Evolutionary conservation across 306 rosid genomes (phyloP), one percentile per base, ranked within the genome.

Genomic region (Prunus mira): DNA sequence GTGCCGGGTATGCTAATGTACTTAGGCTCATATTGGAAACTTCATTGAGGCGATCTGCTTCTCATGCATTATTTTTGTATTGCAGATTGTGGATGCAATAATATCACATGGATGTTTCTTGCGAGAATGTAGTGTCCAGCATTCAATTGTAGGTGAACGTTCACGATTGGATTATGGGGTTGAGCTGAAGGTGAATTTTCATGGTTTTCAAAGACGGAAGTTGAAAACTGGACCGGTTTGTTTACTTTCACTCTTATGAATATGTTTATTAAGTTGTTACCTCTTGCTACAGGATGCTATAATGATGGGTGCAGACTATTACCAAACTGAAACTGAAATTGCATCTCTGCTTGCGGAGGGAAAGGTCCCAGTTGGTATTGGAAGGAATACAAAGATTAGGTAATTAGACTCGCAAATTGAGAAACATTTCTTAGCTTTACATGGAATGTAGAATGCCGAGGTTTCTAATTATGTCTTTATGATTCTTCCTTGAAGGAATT

Each of bases 301-400:
- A 63, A 91, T 94, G 98, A 86, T 94, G 97, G 98, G 98, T 76
- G 98, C 98, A 51, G 95, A 91, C 86, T 30, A 54, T 63, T 94
- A 94, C 88, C 97, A 94, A 92, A 94, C 98, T 28, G 97, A 94
- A 84, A 57, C 95, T 14, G 98, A 94, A 89, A 94, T 94, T 32
- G 95, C 93, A 65, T 84, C 89, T 71, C 86, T 89, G 43, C 75
- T 91, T 50, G 97, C 95, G 12, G 89, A 88, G 38, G 90, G 93
- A 41, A 89, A 89, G 82, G 93, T 94, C 57, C 98, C 98, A 3
- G 85, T 94, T 20, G 97, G 98, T 43, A 81, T 94, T 45, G 98
- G 97, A 83, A 70, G 75, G 72, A 91, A 90, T 81, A 84, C 95
- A 65, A 94, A 91, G 80, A 86, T 90, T 12, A 87, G 88, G 98